Evolutionary conservation across 2,329 filamentous ascomycete genomes (phyloP).

Genomic region (Diplocarpon mali): DNA sequence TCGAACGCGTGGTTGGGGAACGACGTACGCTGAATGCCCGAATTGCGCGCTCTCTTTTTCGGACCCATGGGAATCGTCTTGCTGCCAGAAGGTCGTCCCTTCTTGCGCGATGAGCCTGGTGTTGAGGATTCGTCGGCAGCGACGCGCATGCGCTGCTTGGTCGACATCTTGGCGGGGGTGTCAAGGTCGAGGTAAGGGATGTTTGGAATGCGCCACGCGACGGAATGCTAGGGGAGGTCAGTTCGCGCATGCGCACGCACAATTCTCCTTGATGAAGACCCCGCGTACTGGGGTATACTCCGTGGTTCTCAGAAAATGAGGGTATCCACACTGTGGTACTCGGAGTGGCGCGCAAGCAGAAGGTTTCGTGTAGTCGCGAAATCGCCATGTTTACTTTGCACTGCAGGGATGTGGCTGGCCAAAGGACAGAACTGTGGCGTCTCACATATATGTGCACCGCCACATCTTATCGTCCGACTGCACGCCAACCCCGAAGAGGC

Average conservation of each 20-base stretch:
- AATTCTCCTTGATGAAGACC: too few species aligned
- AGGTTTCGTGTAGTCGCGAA: not conserved
- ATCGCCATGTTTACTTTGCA: not conserved
- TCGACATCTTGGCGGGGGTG: slow-evolving; percentile 1
- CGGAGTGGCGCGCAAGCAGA: too few species aligned
- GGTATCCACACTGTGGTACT: too few species aligned
- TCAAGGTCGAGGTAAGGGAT: not conserved
- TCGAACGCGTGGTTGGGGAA: too few species aligned
- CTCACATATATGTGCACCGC: not conserved
- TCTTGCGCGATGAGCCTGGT: slow-evolving; percentile 8
- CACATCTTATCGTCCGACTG: not conserved
- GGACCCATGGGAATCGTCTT: slow-evolving; percentile 7
- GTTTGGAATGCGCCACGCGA: not conserved
- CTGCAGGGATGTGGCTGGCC: too few species aligned
- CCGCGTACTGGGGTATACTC: too few species aligned
- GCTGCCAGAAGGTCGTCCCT: slow-evolving; percentile 4
- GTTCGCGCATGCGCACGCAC: too few species aligned
- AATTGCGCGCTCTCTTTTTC: not conserved
- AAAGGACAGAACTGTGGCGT: too few species aligned
- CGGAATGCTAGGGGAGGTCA: not conserved
- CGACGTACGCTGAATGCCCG: slow-evolving; percentile 7
- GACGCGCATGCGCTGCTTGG: slow-evolving; percentile 6
- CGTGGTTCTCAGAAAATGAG: too few species aligned
- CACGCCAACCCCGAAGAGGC: not conserved
- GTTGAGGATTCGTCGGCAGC: slow-evolving; percentile 6